Evolutionary conservation across 495 filamentous ascomycete genomes (phyloP), one percentile per base, ranked within the genome.

Genomic region (Podospora bellae-mahoneyi): DNA sequence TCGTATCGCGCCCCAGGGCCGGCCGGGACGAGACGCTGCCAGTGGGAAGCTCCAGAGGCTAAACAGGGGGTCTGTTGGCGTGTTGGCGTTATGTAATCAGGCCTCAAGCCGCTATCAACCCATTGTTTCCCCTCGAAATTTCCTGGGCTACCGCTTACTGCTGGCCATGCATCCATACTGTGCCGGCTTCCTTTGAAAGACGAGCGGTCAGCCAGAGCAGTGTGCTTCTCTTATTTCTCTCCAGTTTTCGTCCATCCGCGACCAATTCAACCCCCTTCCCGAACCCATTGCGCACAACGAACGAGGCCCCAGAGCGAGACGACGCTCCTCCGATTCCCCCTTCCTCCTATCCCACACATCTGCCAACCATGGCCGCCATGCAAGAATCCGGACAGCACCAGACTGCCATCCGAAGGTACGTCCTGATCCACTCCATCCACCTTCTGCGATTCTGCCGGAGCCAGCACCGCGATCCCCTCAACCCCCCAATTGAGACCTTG

Each of bases 331-430:
- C 64, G 30, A 32, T 56, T 16, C 20, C 19, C 30, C 23, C 23
- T 23, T 23, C 23, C 1, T 23, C 23, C 23, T 23, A 61, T 71
- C 48, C 60, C 67, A 64, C 32, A 39, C 55, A 23, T 18, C 34
- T 71, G 69, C 69, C 69, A 56, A 67, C 62, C 71, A 78, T 76
- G 76, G 73, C 73, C 60, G 16, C 59, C 16, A 32, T 27, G 28
- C 23, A 73, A 59, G 63, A 59, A 67, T 66, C 68, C 56, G 74
- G 72, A 48, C 39, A 68, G 68, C 58, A 71, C 68, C 68, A 70
- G 60, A 76, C 76, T 70, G 76, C 75, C 62, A 78, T 77, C 68
- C 75, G 75, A 73, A 77, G 76, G 75, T 77, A 70, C 55, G 6
- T 58, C 55, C n/a, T 2, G 15, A 23, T 58, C 55, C n/a, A 58